A percentile compares a stretch with the other conserved stretches of the same genome.
phyloP scores from a whole-genome alignment of 2,329 filamentous ascomycete species.

The Furcasterigmium sp. region DNA sequence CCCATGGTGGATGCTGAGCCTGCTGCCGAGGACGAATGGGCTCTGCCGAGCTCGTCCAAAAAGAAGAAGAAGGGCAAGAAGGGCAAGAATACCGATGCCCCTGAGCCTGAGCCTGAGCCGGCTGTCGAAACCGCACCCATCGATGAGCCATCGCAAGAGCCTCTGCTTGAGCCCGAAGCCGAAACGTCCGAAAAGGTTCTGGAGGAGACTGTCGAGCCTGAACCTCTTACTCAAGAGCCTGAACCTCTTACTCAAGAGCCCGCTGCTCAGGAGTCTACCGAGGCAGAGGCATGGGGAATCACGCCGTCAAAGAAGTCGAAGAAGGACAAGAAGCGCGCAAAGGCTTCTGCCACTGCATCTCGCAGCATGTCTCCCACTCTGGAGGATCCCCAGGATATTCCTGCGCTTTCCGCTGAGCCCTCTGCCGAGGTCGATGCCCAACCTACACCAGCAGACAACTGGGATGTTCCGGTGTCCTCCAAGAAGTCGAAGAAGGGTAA shows the following conservation, averaged over 20 bases:
- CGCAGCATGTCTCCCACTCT: constrained; percentile 1
- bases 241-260: too few species aligned
- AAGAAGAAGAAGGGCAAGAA: constrained; percentile 6
- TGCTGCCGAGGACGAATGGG: neutral
- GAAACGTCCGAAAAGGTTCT: constrained; percentile 7
- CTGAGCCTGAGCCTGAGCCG: constrained; percentile 4
- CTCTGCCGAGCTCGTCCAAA: constrained; percentile 3
- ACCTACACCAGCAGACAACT: neutral
- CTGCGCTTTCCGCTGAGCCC: constrained; percentile 3
- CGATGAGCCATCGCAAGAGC: constrained; percentile 9
- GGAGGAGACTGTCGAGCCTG: neutral
- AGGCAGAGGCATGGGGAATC: neutral
- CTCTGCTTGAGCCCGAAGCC: too few species aligned
- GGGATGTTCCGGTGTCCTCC: constrained; percentile 2
- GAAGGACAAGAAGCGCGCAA: constrained; percentile 10
- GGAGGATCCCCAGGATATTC: neutral
- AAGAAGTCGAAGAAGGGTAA: constrained; percentile 24
- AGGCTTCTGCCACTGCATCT: constrained; percentile 1
- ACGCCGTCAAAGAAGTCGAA: constrained; percentile 12
- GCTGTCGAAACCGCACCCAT: neutral
- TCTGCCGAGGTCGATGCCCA: neutral
- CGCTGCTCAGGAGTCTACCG: neutral
- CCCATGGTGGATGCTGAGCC: neutral
- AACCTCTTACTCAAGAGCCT: too few species aligned
- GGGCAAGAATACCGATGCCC: neutral